Base-by-base conservation (phyloP, 2,329 filamentous ascomycete genomes). In the Didymella exigua region DNA sequence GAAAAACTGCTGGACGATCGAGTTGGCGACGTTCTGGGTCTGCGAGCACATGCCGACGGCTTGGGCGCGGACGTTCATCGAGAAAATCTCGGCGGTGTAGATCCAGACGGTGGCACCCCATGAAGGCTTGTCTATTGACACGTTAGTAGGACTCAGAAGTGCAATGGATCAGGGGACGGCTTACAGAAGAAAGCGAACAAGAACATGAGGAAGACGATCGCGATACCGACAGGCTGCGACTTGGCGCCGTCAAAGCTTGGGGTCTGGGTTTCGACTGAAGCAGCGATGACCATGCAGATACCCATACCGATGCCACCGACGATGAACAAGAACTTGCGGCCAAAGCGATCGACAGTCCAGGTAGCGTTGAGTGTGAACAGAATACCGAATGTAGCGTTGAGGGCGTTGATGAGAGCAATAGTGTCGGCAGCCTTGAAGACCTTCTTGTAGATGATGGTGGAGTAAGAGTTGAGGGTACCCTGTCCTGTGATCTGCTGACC, bases 401-500 rank as follows among this genome's bases (percentile, higher is more conserved):
- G 78, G 4, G 88, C 88, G 70, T 90, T 90, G 79, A 90, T 90
- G 27, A 90, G 79, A 59, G 86, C 86, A 69, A 90, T 89, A 19
- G 82, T 77, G 49, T 74, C 76, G 19, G 63, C 48, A 49, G 75
- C 79, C 21, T 76, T 80, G 78, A 87, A 90, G 21, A 90, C 83
- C 69, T 88, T 86, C 76, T 88, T 84, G 78, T 90, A 90, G 67
- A 90, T 88, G 63, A 84, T 83, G n/a, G 87, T 88, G 18, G 84
- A 87, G 79, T 90, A 90, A 3, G 83, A 82, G 80, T 90, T 90
- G 61, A 90, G 80, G 1, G 86, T 87, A 59, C 88, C 88, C 73
- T 90, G 88, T 18, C 88, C 88, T 5, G 87, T 88, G 34, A 90
- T 80, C 72, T 90, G 88, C 72, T 89, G 88, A 40, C 87, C 87